Evolutionary conservation across 805 yeast genomes (phyloP), one percentile per base, ranked within the genome.

Genomic region (Alloascoidea hylecoeti): DNA sequence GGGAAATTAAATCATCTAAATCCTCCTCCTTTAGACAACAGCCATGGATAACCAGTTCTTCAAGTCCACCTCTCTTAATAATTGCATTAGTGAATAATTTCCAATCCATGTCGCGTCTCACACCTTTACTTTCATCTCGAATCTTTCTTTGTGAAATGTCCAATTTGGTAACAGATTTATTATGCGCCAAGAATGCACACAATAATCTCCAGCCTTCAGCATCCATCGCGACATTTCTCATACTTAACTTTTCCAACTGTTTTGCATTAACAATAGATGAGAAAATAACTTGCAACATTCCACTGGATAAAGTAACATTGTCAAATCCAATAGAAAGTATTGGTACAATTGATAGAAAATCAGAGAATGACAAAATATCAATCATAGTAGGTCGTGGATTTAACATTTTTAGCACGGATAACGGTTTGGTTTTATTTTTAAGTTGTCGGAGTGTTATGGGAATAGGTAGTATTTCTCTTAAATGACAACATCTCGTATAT

Each of bases 381-480:
- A 89, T 77, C 61, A 84, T 60, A 0, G 96, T 82, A 1, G 97
- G 97, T 38, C 74, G 66, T n/a, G 96, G 94, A 51, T 88, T 88
- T 49, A 83, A 61, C 41, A 88, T 62, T 49, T 79, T 84, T 41
- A 88, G 54, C 2, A 72, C 52, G 3, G 83, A 75, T 16, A 88
- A 56, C 3, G 95, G 94, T 1, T 81, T 76, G 35, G 78, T 68
- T 18, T 85, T 75, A 16, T 82, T 84, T 49, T 75, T 76, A 43
- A 88, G 67, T 52, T 84, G 95, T 50, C 79, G 78, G 47, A 83
- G 51, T 4, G 89, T 85, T 2, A 94, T 89, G 2, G 95, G 89
- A 37, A 88, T 88, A 2, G 97, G 96, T 43, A 88, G 55, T 41
- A 88, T 88, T 50, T 88, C 96, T 39, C 96, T 65, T 41, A 88